Percentiles rank a stretch among this genome's conserved stretches.
phyloP scores from a whole-genome alignment of 2,329 filamentous ascomycete species.

The Metarhizium rileyi region DNA sequence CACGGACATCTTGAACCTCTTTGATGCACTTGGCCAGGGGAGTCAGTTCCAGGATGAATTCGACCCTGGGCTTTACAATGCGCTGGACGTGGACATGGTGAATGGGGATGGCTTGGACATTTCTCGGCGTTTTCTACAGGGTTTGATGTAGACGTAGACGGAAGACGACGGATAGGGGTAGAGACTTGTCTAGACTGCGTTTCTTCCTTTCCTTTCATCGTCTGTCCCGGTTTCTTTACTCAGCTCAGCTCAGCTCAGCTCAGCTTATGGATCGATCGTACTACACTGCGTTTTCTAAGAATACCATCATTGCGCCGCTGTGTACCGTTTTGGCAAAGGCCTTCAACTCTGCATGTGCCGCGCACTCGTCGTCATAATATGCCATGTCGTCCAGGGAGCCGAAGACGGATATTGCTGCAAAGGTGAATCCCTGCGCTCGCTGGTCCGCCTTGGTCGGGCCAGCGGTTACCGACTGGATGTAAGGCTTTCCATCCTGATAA shows the following conservation, averaged over 20 bases:
- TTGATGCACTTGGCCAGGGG: conserved; percentile 24
- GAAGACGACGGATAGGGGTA: background rate
- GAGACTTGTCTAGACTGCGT: too few relatives aligned
- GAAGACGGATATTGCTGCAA: conserved; percentile 48
- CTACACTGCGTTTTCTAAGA: conserved; percentile 24
- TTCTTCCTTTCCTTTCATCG: too few relatives aligned
- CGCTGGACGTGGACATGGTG: conserved; percentile 27
- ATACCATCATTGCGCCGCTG: conserved; percentile 40
- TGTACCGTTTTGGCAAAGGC: conserved; percentile 21
- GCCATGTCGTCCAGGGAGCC: conserved; percentile 47
- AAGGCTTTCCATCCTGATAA: conserved; percentile 48
- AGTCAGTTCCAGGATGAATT: conserved; percentile 13
- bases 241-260: too few relatives aligned
- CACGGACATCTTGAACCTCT: conserved; percentile 25
- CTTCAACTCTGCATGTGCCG: conserved; percentile 22
- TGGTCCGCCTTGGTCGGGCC: conserved; percentile 40
- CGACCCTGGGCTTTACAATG: conserved; percentile 7
- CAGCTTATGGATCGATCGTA: too few relatives aligned
- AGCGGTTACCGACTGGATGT: conserved; percentile 43
- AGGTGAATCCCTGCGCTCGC: conserved; percentile 47
- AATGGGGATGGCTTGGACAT: conserved; percentile 39
- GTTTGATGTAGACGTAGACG: conserved; percentile 36
- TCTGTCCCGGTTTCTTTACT: too few relatives aligned
- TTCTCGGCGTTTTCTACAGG: conserved; percentile 27
- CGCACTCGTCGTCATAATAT: conserved; percentile 45